Conservation (phyloP, 805 yeast species). For the Starmerella floricola region DNA sequence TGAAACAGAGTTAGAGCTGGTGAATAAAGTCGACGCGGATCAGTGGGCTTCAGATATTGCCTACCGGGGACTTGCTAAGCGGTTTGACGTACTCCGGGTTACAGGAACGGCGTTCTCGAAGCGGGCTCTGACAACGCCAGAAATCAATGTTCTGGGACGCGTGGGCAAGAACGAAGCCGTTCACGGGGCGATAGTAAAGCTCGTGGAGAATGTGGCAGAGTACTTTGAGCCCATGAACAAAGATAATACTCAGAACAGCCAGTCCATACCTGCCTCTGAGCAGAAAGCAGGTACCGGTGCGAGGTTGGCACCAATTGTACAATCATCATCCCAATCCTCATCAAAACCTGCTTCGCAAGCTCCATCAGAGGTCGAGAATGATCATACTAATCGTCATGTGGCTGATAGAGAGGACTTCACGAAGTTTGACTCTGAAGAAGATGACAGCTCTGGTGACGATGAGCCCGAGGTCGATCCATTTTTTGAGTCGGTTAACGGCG, state of each 20-base stretch:
- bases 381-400: too few relatives aligned
- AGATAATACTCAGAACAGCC: not conserved
- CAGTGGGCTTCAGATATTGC: conserved; percentile 15
- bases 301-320: too few relatives aligned
- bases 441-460: conserved; percentile 17
- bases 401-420: conserved; percentile 12
- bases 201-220: conserved; percentile 5
- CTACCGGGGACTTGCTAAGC: conserved; percentile 9
- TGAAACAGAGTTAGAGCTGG: conserved; percentile 11
- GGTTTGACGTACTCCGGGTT: conserved; percentile 4
- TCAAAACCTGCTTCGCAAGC: too few relatives aligned
- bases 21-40: conserved; percentile 13
- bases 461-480: conserved; percentile 34
- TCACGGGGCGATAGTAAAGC: conserved; percentile 9
- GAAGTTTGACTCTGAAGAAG: not conserved
- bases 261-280: not conserved
- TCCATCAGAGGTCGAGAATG: too few relatives aligned
- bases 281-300: not conserved
- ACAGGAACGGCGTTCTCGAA: conserved; percentile 8
- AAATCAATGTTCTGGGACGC: conserved; percentile 30
- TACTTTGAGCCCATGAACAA: conserved; percentile 5
- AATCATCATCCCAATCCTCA: too few relatives aligned
- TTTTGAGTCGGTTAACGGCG: conserved; percentile 8
- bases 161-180: conserved; percentile 27
- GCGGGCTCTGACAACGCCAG: conserved; percentile 21